These are phyloP conservation scores for Exophiala aquamarina DNA, from an alignment of 2,329 filamentous ascomycete genomes.

Conservation along the genomic window DNA sequence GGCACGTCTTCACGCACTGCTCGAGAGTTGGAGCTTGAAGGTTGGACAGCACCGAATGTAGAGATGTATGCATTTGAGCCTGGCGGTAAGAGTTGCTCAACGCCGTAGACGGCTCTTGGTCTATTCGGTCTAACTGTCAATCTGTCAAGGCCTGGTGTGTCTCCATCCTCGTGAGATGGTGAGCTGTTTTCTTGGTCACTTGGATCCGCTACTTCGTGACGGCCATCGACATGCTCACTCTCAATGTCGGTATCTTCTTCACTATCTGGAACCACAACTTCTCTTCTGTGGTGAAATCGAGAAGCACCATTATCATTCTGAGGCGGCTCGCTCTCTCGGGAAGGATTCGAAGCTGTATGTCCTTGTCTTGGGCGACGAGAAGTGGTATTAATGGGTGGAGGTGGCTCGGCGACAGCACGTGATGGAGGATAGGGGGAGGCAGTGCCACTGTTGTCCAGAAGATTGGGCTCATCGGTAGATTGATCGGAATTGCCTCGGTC, in stretches of 20 bases:
- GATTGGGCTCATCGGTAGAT: not conserved
- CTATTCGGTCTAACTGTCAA: not conserved
- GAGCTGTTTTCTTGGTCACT: slow-evolving; percentile 1
- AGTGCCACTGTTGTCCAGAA: not conserved
- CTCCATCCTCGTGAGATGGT: not conserved
- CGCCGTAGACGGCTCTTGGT: not conserved
- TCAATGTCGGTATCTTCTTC: slow-evolving; percentile 2
- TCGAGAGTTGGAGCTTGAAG: too few species aligned
- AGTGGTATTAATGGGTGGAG: too few species aligned
- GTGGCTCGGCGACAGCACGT: too few species aligned
- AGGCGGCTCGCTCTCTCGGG: too few species aligned
- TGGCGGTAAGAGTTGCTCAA: not conserved
- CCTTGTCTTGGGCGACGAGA: too few species aligned
- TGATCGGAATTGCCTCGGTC: not conserved
- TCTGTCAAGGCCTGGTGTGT: not conserved
- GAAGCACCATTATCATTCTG: too few species aligned
- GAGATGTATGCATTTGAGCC: not conserved
- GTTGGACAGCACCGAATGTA: not conserved
- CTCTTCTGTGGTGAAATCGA: too few species aligned
- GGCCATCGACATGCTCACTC: not conserved
- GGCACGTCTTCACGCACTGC: not conserved
- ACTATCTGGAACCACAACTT: too few species aligned
- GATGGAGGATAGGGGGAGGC: too few species aligned
- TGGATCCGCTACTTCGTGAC: not conserved
- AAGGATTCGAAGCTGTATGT: too few species aligned